Evolutionary conservation across 495 filamentous ascomycete genomes (phyloP).

Genomic region (Durotheca rogersii): DNA sequence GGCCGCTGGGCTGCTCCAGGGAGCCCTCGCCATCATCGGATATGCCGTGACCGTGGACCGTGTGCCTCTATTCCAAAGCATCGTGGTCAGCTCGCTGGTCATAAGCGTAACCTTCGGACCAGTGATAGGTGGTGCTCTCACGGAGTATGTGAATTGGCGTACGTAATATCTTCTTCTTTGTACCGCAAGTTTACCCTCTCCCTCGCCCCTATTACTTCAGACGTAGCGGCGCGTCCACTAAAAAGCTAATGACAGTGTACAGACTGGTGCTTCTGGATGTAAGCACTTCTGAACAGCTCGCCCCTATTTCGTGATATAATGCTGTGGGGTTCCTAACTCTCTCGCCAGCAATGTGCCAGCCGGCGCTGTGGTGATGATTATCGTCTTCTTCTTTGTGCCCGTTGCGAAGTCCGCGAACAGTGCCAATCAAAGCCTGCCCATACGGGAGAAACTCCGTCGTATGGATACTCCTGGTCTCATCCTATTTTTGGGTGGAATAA

Average conservation of each 20-base stretch:
- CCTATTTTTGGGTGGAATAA: constrained; percentile 51
- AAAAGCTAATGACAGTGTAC: background rate
- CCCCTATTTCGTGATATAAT: background rate
- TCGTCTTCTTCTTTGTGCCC: constrained; percentile 56
- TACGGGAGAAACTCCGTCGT: constrained; percentile 41
- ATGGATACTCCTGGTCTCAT: constrained; percentile 55
- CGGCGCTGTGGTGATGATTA: constrained; percentile 58
- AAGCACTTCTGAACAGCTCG: no score
- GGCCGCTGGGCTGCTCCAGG: constrained; percentile 36
- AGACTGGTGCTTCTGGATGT: constrained; percentile 16
- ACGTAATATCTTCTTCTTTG: constrained; percentile 77
- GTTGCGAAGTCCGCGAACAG: constrained; percentile 38
- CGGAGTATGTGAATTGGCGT: constrained; percentile 55
- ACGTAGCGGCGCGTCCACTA: no score
- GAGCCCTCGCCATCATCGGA: constrained; percentile 32
- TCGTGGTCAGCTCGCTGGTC: constrained; percentile 52
- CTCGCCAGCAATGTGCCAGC: constrained; percentile 69
- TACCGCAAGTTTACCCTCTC: no score
- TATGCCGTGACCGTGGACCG: constrained; percentile 34
- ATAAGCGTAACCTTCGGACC: constrained; percentile 67
- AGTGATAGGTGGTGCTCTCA: constrained; percentile 52
- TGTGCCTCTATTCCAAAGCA: constrained; percentile 37
- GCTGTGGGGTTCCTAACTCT: constrained; percentile 54
- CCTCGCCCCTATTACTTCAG: no score
- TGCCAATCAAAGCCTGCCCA: no score